Conservation (phyloP, 148 eudicot genomes). For the Drosera capensis region DNA sequence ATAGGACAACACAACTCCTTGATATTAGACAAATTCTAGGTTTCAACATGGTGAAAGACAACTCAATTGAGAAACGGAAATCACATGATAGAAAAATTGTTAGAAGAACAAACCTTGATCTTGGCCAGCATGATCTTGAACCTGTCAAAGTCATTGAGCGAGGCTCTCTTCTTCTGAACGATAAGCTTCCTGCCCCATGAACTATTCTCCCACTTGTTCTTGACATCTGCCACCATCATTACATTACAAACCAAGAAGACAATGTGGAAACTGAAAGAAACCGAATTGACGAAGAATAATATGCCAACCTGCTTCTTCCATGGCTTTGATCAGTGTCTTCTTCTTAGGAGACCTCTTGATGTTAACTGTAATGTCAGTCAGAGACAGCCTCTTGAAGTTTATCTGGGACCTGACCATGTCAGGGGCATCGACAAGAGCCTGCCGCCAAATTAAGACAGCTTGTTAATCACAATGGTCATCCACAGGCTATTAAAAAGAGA, state of each 20-base stretch:
- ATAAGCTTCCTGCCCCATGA: slow-evolving; percentile 66
- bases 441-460: too few relatives aligned
- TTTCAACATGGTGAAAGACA: not conserved
- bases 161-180: slow-evolving; percentile 52
- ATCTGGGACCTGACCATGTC: slow-evolving; percentile 59
- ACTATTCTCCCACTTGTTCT: slow-evolving; percentile 65
- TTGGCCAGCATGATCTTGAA: slow-evolving; percentile 69
- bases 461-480: too few relatives aligned
- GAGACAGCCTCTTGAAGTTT: slow-evolving; percentile 53
- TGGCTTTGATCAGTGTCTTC: slow-evolving; percentile 55
- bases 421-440: slow-evolving; percentile 65
- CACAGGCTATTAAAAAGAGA: too few relatives aligned
- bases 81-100: not conserved
- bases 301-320: slow-evolving; percentile 62
- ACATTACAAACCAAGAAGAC: not conserved
- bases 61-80: not conserved
- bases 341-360: slow-evolving; percentile 59
- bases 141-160: slow-evolving; percentile 52
- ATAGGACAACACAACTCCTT: too few relatives aligned
- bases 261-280: not conserved
- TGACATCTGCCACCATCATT: slow-evolving; percentile 24
- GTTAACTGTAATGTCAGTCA: slow-evolving; percentile 45
- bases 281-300: not conserved
- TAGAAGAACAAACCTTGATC: slow-evolving; percentile 35
- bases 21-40: not conserved